Conservation (phyloP, 2,329 filamentous ascomycete genomes). For the Penicillium italicum region DNA sequence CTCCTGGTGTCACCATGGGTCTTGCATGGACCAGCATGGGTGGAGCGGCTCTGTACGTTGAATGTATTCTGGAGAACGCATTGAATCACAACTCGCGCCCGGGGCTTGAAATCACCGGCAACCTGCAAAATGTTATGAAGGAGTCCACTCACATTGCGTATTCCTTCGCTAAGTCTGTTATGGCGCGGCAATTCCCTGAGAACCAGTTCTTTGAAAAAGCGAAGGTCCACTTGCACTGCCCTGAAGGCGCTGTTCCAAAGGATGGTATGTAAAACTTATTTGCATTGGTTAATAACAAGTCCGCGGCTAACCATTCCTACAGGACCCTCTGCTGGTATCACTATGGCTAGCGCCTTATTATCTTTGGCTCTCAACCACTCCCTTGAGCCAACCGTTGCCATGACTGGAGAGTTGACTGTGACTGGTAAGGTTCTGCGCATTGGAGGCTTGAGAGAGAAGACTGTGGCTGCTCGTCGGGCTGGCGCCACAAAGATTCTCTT, state of each 20-base stretch:
- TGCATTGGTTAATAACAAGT: neutral
- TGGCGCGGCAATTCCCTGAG: slow-evolving; percentile 78
- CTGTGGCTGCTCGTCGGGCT: slow-evolving; percentile 85
- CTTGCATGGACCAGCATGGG: slow-evolving; percentile 98
- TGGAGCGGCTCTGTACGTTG: slow-evolving; percentile 92
- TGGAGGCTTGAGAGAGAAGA: slow-evolving; percentile 92
- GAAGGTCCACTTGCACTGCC: slow-evolving; percentile 91
- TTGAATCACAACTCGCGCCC: slow-evolving; percentile 71
- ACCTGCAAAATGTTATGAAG: slow-evolving; percentile 96
- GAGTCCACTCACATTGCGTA: slow-evolving; percentile 94
- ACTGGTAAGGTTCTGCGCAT: slow-evolving; percentile 96
- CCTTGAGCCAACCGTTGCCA: slow-evolving; percentile 82
- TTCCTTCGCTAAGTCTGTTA: slow-evolving; percentile 85
- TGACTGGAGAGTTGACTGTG: slow-evolving; percentile 96
- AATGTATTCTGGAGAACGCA: slow-evolving; percentile 86
- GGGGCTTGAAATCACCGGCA: slow-evolving; percentile 85
- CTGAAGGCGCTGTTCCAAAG: slow-evolving; percentile 92
- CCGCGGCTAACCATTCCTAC: slow-evolving; percentile 11
- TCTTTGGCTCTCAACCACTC: slow-evolving; percentile 76
- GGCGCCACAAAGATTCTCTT: slow-evolving; percentile 93
- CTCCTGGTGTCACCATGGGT: slow-evolving; percentile 94
- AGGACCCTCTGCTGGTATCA: slow-evolving; percentile 85
- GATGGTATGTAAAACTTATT: slow-evolving; percentile 56
- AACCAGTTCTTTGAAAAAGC: slow-evolving; percentile 97
- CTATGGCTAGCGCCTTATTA: slow-evolving; percentile 92